Percentiles rank a stretch among this genome's conserved stretches.
phyloP scores from a whole-genome alignment of 495 filamentous ascomycete species.

The Talaromyces trachyspermus region DNA sequence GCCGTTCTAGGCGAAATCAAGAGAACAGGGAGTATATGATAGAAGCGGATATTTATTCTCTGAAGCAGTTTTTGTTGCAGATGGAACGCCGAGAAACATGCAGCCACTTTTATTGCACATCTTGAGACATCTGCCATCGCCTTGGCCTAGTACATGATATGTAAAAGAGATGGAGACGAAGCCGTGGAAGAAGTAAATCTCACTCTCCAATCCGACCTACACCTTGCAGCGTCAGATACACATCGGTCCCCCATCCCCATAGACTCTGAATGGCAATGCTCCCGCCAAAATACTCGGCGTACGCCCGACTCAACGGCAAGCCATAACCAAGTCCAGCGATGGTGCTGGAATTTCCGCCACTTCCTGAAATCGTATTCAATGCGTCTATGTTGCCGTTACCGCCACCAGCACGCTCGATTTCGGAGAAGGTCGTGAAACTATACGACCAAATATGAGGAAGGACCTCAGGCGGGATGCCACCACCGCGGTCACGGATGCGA shows the following conservation, averaged over 20 bases:
- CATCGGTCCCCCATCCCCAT: slow-evolving; percentile 89
- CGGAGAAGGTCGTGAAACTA: slow-evolving; percentile 87
- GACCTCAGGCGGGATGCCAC: slow-evolving; percentile 78
- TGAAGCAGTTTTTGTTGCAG: too few species aligned
- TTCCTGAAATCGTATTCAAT: slow-evolving; percentile 62
- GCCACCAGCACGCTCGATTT: slow-evolving; percentile 39
- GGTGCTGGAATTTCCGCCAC: slow-evolving; percentile 59
- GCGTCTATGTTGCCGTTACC: slow-evolving; percentile 53
- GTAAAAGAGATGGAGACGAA: not conserved
- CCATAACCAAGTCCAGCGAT: slow-evolving; percentile 94
- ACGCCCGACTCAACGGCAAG: slow-evolving; percentile 81
- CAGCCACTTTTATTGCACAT: too few species aligned
- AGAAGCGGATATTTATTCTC: too few species aligned
- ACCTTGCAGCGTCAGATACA: slow-evolving; percentile 75
- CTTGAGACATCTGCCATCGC: not conserved
- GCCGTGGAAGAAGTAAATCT: too few species aligned
- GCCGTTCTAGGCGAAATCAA: too few species aligned
- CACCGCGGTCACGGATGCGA: slow-evolving; percentile 88
- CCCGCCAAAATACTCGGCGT: slow-evolving; percentile 97
- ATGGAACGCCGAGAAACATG: too few species aligned
- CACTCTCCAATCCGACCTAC: slow-evolving; percentile 56
- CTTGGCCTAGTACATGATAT: not conserved
- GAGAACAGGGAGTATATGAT: too few species aligned
- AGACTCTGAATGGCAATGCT: slow-evolving; percentile 91
- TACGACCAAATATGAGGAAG: slow-evolving; percentile 90